Percentiles rank a stretch among this genome's conserved stretches.
Conservation (phyloP, 805 yeast genomes). For the Myxozyma geophila region DNA sequence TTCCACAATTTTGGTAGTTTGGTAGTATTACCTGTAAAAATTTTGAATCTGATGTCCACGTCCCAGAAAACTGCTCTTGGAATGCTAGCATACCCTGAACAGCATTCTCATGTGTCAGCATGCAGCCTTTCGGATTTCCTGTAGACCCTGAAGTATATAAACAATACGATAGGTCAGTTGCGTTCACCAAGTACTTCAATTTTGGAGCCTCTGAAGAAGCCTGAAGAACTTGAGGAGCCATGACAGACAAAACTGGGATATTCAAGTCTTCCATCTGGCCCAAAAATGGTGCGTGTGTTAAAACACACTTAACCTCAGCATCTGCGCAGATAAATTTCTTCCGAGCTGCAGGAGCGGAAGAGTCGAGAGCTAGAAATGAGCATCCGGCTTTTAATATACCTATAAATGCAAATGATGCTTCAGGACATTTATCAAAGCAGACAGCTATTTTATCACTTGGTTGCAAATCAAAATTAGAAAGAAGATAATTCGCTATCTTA, state of each 20-base stretch:
- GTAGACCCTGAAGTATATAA: constrained; percentile 43
- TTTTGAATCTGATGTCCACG: constrained; percentile 24
- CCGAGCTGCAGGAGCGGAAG: constrained; percentile 38
- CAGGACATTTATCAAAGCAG: constrained; percentile 39
- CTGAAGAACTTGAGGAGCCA: background rate
- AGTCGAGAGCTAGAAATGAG: constrained; percentile 38
- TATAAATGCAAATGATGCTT: constrained; percentile 38
- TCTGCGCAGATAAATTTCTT: constrained; percentile 34
- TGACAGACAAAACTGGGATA: constrained; percentile 18
- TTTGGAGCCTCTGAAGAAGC: background rate
- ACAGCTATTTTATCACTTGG: constrained; percentile 30
- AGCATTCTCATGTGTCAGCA: constrained; percentile 39
- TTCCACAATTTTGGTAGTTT: background rate
- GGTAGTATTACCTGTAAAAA: constrained; percentile 28
- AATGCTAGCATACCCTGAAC: constrained; percentile 41
- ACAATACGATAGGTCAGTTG: constrained; percentile 35
- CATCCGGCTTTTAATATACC: constrained; percentile 39
- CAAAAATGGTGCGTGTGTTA: constrained; percentile 26
- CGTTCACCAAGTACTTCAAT: background rate
- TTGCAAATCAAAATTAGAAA: constrained; percentile 1
- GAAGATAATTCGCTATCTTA: constrained; percentile 33
- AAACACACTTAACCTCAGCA: constrained; percentile 29
- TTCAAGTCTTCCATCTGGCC: background rate
- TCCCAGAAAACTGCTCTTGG: constrained; percentile 31
- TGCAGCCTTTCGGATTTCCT: constrained; percentile 41